Conservation (phyloP, 495 filamentous ascomycete species). For the Xylaria flabelliformis region DNA sequence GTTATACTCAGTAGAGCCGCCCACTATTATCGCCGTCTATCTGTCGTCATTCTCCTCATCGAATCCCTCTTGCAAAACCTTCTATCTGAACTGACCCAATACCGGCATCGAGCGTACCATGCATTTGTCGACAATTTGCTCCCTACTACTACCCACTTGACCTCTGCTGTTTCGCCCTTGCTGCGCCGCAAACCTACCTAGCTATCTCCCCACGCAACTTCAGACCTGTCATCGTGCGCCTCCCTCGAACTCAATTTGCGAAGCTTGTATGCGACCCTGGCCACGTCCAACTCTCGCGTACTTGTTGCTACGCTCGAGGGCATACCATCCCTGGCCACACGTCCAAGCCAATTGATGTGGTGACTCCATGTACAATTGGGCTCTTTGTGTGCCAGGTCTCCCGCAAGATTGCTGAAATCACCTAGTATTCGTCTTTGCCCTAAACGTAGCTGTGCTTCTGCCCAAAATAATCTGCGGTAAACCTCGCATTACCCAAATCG, state of each 20-base stretch:
- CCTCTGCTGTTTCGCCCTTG: not conserved
- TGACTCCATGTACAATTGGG: slow-evolving; percentile 16
- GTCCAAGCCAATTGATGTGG: slow-evolving; percentile 22
- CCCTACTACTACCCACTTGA: slow-evolving; percentile 11
- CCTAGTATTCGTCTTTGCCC: slow-evolving; percentile 1
- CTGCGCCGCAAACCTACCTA: slow-evolving; percentile 23
- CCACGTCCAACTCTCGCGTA: not conserved
- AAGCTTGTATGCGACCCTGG: slow-evolving; percentile 5
- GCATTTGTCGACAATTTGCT: not conserved
- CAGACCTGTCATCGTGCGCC: not conserved
- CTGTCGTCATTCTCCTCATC: slow-evolving; percentile 28
- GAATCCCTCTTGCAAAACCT: slow-evolving; percentile 17
- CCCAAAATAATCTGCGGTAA: slow-evolving; percentile 12
- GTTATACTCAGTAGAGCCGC: slow-evolving; percentile 13
- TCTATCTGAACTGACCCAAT: not conserved
- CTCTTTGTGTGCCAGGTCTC: slow-evolving; percentile 26
- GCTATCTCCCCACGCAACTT: slow-evolving; percentile 13
- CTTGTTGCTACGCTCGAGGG: not conserved
- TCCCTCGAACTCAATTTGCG: slow-evolving; percentile 20
- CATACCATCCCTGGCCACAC: not conserved
- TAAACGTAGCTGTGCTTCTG: slow-evolving; percentile 17
- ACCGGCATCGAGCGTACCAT: slow-evolving; percentile 13
- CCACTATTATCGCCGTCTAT: slow-evolving; percentile 19
- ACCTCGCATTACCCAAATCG: slow-evolving; percentile 2
- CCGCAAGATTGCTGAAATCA: slow-evolving; percentile 14